Conservation (phyloP, 164 flowering plant species). For the Nymphaea colorata region DNA sequence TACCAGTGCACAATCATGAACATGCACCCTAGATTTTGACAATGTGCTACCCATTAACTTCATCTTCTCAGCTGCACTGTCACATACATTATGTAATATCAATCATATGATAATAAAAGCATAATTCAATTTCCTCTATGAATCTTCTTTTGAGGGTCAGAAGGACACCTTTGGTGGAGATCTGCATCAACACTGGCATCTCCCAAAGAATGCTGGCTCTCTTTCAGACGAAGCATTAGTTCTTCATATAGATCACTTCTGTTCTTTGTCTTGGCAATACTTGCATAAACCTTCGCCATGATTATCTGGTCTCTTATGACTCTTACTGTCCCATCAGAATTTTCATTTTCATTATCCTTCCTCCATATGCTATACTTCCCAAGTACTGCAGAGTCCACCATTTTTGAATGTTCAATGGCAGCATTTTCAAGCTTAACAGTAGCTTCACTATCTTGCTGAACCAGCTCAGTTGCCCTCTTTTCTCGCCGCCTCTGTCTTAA, state of each 20-base stretch:
- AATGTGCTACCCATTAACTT: slow-evolving; percentile 93
- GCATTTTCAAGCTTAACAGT: slow-evolving; percentile 82
- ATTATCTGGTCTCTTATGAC: slow-evolving; percentile 90
- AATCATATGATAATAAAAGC: background rate
- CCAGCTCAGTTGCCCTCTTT: slow-evolving; percentile 64
- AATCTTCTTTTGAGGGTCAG: background rate
- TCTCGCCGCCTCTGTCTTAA: slow-evolving; percentile 75
- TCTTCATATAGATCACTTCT: slow-evolving; percentile 52
- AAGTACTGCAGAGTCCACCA: slow-evolving; percentile 85
- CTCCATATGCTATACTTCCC: slow-evolving; percentile 98
- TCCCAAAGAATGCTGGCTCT: slow-evolving; percentile 81
- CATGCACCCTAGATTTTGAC: slow-evolving; percentile 66
- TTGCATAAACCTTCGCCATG: slow-evolving; percentile 86
- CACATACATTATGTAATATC: background rate
- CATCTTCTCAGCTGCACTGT: slow-evolving; percentile 70
- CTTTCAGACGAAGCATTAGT: slow-evolving; percentile 58
- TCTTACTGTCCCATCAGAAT: slow-evolving; percentile 80
- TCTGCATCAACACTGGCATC: slow-evolving; percentile 78
- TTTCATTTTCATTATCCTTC: slow-evolving; percentile 83
- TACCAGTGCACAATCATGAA: slow-evolving; percentile 86
- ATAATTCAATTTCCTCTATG: background rate
- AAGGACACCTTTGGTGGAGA: slow-evolving; percentile 56
- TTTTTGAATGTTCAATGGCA: slow-evolving; percentile 88
- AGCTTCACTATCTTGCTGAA: slow-evolving; percentile 63
- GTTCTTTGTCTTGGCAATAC: slow-evolving; percentile 77